Evolutionary conservation across 2,329 filamentous ascomycete species (phyloP), one percentile per base, ranked within the genome.

Genomic region (Monosporascus sp.): DNA sequence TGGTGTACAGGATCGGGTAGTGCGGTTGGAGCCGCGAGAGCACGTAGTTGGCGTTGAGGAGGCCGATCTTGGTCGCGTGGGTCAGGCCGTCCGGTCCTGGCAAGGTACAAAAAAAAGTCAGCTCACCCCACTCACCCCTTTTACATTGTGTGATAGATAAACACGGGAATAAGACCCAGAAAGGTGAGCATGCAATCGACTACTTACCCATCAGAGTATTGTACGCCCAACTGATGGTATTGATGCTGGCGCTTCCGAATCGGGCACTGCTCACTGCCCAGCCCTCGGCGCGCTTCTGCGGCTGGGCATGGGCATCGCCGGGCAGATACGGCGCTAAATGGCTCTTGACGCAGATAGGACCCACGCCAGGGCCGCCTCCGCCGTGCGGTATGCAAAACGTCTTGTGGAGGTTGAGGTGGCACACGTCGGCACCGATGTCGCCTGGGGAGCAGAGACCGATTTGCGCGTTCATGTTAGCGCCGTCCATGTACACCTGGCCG

Each of bases 331-430:
- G 83, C 7, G 81, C 74, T 49, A 97, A 83, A 65, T 95, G 89
- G 56, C 84, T 75, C 69, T 92, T 94, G 52, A 96, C 93, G 67
- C 91, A 92, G 61, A 97, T 96, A 50, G 93, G 93, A 2, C 93
- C 93, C 38, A 97, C 90, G 64, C 93, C 93, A 9, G 93, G 93
- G 17, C 93, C 93, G 60, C 93, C 93, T 58, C 93, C 93, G 52
- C 93, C 93, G 72, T 97, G 93, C 47, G 93, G 93, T 65, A 97
- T 97, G 70, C 93, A 97, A 79, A 97, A 97, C 3, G 93, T 97
- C 82, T 97, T 97, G 83, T 97, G 93, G 43, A 97, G 81, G 73
- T 97, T 97, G 55, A 97, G 79, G 76, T 97, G 93, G 80, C 93
- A 97, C 39, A 97, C 92, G 69, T 97, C 93, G 31, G 93, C 93